A percentile compares a stretch with the other conserved stretches of the same genome.
These are phyloP conservation scores for Euptelea pleiosperma DNA, from an alignment of 164 flowering plant species.

Conservation along the genomic window DNA sequence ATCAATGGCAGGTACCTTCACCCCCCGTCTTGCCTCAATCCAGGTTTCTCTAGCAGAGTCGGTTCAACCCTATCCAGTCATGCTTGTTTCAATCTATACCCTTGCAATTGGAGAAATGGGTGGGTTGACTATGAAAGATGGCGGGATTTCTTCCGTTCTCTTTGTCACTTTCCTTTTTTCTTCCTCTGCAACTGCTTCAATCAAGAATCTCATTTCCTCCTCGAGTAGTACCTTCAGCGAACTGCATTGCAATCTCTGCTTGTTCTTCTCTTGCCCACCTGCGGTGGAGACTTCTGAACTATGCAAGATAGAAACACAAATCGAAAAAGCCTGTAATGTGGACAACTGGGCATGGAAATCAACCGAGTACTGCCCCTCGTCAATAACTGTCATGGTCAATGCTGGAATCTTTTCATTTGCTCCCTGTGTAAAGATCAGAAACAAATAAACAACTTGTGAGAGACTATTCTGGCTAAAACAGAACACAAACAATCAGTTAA, in stretches of 20 bases:
- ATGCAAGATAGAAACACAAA: conserved; percentile 76
- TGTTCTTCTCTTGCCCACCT: conserved; percentile 25
- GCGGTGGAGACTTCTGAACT: conserved; percentile 43
- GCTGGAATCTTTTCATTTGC: conserved; percentile 62
- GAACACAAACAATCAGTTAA: no score
- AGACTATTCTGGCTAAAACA: no score
- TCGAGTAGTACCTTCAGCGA: conserved; percentile 58
- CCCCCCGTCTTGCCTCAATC: no score
- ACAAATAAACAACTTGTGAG: neutral
- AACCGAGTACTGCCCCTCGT: conserved; percentile 61
- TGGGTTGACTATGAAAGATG: conserved; percentile 55
- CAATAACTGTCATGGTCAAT: conserved; percentile 41
- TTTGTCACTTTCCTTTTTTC: conserved; percentile 45
- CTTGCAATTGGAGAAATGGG: conserved; percentile 80
- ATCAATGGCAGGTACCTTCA: no score
- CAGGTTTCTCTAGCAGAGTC: no score
- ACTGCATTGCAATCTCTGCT: conserved; percentile 38
- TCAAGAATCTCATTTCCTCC: conserved; percentile 56
- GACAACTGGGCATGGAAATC: conserved; percentile 87
- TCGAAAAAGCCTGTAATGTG: conserved; percentile 82
- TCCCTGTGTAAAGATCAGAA: conserved; percentile 45
- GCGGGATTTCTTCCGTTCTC: conserved; percentile 34
- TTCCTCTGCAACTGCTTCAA: conserved; percentile 52
- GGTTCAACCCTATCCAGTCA: no score
- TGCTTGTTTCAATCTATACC: conserved; percentile 36